Evolutionary conservation across 768 basidiomycete genomes (phyloP).

Genomic region (Mycena belliarum): DNA sequence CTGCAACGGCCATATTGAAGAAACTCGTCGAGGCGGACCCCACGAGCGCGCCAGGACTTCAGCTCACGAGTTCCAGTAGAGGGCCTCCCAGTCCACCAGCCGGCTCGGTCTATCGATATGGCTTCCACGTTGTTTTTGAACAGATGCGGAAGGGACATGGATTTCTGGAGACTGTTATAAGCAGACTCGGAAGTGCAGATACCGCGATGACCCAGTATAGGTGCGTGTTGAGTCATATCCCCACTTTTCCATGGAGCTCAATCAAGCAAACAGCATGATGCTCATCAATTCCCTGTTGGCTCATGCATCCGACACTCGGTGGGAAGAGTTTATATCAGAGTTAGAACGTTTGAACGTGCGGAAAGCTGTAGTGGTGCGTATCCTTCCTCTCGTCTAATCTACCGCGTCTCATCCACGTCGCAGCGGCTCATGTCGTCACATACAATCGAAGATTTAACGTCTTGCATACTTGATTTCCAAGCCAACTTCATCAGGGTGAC

Average conservation of each 20-base stretch:
- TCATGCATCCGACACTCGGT: constrained; percentile 74
- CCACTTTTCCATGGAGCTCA: constrained; percentile 11
- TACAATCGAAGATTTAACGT: constrained; percentile 78
- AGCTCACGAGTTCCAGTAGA: constrained; percentile 61
- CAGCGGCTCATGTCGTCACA: constrained; percentile 85
- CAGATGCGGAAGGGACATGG: constrained; percentile 75
- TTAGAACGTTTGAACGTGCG: constrained; percentile 77
- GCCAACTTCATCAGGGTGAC: constrained; percentile 79
- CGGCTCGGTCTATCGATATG: constrained; percentile 79
- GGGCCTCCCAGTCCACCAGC: constrained; percentile 52
- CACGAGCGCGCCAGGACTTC: constrained; percentile 58
- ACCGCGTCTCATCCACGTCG: background rate
- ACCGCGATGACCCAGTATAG: constrained; percentile 85
- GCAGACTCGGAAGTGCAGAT: constrained; percentile 75
- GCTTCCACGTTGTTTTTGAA: constrained; percentile 81
- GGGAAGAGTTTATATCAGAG: constrained; percentile 77
- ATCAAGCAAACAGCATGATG: constrained; percentile 63
- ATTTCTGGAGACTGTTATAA: constrained; percentile 81
- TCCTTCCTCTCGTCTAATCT: background rate
- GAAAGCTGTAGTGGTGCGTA: constrained; percentile 77
- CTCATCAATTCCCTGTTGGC: constrained; percentile 84
- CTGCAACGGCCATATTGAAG: constrained; percentile 87
- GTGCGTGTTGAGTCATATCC: constrained; percentile 35
- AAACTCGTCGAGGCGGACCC: constrained; percentile 89
- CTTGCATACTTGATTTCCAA: constrained; percentile 86